Percentiles rank a stretch among this genome's conserved stretches.
These are phyloP conservation scores for Acacia confusa DNA, from an alignment of 306 rosid genomes.

Conservation along the genomic window DNA sequence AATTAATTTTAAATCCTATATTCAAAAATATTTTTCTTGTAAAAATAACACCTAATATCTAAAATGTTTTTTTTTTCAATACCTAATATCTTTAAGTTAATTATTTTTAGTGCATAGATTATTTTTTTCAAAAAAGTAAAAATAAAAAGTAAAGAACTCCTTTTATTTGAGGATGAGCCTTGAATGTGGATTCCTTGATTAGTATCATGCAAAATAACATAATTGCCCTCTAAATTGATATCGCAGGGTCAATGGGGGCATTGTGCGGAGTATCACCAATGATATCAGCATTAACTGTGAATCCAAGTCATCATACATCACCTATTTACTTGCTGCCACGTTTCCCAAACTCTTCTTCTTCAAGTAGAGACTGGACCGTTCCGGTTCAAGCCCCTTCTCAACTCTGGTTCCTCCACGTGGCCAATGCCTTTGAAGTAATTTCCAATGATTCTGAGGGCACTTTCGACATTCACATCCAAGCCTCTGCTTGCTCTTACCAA, in stretches of 20 bases:
- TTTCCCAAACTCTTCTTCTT: constrained; percentile 26
- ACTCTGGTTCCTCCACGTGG: constrained; percentile 85
- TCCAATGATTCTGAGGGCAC: constrained; percentile 44
- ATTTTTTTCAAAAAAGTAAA: no score
- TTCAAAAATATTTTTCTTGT: no score
- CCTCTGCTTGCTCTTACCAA: constrained; percentile 80
- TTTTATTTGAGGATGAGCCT: no score
- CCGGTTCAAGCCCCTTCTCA: constrained; percentile 78
- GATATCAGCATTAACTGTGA: constrained; percentile 82
- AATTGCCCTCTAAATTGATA: no score
- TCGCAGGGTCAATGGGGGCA: constrained; percentile 78
- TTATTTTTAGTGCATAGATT: no score
- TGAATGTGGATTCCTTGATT: no score
- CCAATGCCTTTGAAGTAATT: constrained; percentile 60
- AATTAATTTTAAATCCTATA: no score
- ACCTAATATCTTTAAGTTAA: no score
- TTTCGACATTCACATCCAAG: constrained; percentile 63
- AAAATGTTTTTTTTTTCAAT: no score
- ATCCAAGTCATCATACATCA: constrained; percentile 66
- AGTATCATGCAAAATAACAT: no score
- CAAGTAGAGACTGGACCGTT: constrained; percentile 67
- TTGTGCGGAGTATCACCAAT: constrained; percentile 78
- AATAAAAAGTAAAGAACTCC: no score
- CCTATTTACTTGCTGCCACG: constrained; percentile 82
- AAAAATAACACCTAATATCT: no score